phyloP scores from a whole-genome alignment of 176 grass and related monocot genomes.

The Eleusine indica region DNA sequence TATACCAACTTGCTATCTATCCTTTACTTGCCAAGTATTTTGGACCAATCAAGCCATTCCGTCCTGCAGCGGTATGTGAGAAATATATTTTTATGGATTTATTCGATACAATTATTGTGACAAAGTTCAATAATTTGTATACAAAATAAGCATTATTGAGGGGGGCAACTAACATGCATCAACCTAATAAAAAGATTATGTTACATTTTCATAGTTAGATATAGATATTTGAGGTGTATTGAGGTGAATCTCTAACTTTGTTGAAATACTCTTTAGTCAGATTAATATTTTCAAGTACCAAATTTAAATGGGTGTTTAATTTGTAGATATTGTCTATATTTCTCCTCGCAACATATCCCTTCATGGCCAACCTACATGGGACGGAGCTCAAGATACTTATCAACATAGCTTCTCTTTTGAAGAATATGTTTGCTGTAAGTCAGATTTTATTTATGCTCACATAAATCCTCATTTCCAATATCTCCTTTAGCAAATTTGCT shows the following conservation, averaged over 20 bases:
- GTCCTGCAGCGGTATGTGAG: slow-evolving; percentile 51
- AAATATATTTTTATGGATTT: neutral
- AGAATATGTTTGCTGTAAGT: slow-evolving; percentile 62
- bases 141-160: neutral
- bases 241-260: neutral
- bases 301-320: slow-evolving; percentile 34
- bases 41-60: slow-evolving; percentile 56
- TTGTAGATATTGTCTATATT: slow-evolving; percentile 62
- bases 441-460: neutral
- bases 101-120: neutral
- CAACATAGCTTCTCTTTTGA: slow-evolving; percentile 60
- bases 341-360: slow-evolving; percentile 64
- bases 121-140: neutral
- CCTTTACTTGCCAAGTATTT: slow-evolving; percentile 50
- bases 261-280: slow-evolving; percentile 7
- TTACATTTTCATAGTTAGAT: neutral
- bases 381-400: slow-evolving; percentile 54
- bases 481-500: neutral
- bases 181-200: neutral
- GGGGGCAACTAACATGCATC: neutral
- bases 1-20: slow-evolving; percentile 61
- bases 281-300: neutral
- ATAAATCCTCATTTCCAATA: slow-evolving; percentile 1
- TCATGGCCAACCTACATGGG: slow-evolving; percentile 55
- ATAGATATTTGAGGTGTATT: slow-evolving; percentile 1